Percentiles rank a stretch among this genome's conserved stretches.
phyloP scores from a whole-genome alignment of 148 eudicot genomes.

The Talinum fruticosum region DNA sequence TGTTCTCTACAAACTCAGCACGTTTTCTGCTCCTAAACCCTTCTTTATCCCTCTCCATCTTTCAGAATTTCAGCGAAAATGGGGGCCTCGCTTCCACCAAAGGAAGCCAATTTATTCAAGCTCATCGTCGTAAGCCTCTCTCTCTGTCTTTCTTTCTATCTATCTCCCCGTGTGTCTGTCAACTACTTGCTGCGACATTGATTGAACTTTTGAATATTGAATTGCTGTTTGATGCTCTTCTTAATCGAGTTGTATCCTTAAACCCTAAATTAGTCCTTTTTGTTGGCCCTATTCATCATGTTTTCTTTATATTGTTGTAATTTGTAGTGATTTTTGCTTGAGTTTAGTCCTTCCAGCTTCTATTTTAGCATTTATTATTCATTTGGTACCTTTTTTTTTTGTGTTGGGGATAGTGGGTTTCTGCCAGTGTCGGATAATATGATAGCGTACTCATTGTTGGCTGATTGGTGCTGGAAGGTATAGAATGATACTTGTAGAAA shows the following conservation, averaged over 20 bases:
- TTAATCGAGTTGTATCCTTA: not conserved
- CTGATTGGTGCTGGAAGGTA: too few relatives aligned
- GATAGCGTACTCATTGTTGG: too few relatives aligned
- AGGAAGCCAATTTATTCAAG: conserved; percentile 93
- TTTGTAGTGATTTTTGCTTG: not conserved
- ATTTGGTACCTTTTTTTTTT: not conserved
- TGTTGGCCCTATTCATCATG: not conserved
- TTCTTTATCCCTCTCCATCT: not conserved
- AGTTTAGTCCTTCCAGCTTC: not conserved
- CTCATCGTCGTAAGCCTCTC: conserved; percentile 78
- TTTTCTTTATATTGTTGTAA: not conserved
- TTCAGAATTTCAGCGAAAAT: conserved; percentile 36
- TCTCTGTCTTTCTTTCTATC: not conserved
- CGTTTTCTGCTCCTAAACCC: conserved; percentile 16
- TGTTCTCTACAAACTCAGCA: not conserved
- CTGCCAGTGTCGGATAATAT: not conserved
- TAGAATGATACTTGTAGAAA: too few relatives aligned
- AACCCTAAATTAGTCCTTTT: conserved; percentile 18
- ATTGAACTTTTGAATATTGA: conserved; percentile 13
- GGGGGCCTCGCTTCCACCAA: conserved; percentile 89
- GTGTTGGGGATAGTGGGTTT: not conserved
- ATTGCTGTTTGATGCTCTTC: not conserved
- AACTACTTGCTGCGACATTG: not conserved
- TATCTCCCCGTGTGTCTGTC: not conserved
- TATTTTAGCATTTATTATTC: not conserved